Evolutionary conservation across 768 basidiomycete genomes (phyloP).

Genomic region (Boletus sensibilis): DNA sequence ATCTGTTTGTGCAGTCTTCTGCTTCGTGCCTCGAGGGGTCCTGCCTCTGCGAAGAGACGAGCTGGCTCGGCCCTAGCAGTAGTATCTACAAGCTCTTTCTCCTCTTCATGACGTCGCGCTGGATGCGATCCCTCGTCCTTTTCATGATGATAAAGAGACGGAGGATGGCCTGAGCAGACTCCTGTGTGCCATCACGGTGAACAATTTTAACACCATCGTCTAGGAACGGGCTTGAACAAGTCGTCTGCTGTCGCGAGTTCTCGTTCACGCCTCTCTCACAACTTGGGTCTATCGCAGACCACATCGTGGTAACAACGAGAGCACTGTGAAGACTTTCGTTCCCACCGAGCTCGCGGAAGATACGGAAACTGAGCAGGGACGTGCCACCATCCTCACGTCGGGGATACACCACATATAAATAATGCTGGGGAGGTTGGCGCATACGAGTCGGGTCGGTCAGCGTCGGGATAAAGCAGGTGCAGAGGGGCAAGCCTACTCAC

Average conservation of each 20-base stretch:
- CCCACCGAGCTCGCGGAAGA: not conserved
- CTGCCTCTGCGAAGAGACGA: not conserved
- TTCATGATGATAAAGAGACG: not conserved
- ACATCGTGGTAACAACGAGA: not conserved
- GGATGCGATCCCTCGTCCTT: not conserved
- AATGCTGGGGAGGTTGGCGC: too few species aligned
- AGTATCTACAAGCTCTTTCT: not conserved
- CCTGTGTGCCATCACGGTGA: not conserved
- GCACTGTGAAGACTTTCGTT: not conserved
- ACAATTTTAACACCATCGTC: not conserved
- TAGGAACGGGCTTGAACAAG: not conserved
- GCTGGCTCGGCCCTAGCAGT: not conserved
- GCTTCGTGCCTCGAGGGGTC: not conserved
- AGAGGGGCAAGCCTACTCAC: too few species aligned
- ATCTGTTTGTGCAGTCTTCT: not conserved
- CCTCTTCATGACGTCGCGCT: not conserved
- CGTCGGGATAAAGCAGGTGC: too few species aligned
- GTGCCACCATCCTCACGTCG: not conserved
- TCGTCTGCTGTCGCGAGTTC: not conserved
- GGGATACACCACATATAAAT: not conserved
- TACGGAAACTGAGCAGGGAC: not conserved
- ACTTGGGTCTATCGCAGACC: not conserved
- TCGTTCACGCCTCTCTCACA: not conserved
- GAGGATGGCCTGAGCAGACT: not conserved
- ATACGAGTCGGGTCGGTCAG: too few species aligned